Evolutionary conservation across 768 basidiomycete species (phyloP).

Genomic region (Lenzites betulinus): DNA sequence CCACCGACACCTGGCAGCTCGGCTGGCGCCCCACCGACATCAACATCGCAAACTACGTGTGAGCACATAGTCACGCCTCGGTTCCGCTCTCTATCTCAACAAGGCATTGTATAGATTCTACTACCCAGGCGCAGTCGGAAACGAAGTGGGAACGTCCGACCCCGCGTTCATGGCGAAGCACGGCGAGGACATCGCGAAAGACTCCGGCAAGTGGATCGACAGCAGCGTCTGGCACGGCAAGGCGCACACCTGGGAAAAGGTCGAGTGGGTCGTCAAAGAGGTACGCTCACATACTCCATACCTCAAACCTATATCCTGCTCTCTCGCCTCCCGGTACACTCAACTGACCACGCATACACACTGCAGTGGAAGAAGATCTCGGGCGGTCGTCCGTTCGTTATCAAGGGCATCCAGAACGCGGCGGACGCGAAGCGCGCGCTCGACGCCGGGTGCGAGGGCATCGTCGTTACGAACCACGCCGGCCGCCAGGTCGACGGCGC

Average conservation of each 20-base stretch:
- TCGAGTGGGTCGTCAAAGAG: constrained; percentile 49
- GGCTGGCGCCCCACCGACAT: constrained; percentile 53
- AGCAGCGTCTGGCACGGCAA: constrained; percentile 52
- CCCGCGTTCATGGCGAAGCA: constrained; percentile 54
- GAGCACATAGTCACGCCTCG: background rate
- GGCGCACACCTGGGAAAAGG: constrained; percentile 53
- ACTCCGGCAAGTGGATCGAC: constrained; percentile 52
- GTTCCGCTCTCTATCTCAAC: background rate
- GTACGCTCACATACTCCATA: constrained; percentile 25
- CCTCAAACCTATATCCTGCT: too few relatives aligned
- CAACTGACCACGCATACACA: too few relatives aligned
- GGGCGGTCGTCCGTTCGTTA: constrained; percentile 49
- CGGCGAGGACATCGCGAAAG: constrained; percentile 40
- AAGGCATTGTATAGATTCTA: constrained; percentile 36
- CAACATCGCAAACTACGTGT: constrained; percentile 52
- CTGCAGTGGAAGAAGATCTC: constrained; percentile 50
- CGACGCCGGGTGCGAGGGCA: constrained; percentile 51
- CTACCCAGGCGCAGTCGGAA: constrained; percentile 38
- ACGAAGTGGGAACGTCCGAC: constrained; percentile 49
- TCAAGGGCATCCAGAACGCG: constrained; percentile 55
- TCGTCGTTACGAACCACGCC: constrained; percentile 59
- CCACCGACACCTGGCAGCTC: constrained; percentile 53
- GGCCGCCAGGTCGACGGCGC: constrained; percentile 61
- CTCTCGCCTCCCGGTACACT: too few relatives aligned
- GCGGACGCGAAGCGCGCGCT: constrained; percentile 50